These are phyloP conservation scores for Hydnomerulius pinastri DNA, from an alignment of 768 basidiomycete species.

Conservation along the genomic window DNA sequence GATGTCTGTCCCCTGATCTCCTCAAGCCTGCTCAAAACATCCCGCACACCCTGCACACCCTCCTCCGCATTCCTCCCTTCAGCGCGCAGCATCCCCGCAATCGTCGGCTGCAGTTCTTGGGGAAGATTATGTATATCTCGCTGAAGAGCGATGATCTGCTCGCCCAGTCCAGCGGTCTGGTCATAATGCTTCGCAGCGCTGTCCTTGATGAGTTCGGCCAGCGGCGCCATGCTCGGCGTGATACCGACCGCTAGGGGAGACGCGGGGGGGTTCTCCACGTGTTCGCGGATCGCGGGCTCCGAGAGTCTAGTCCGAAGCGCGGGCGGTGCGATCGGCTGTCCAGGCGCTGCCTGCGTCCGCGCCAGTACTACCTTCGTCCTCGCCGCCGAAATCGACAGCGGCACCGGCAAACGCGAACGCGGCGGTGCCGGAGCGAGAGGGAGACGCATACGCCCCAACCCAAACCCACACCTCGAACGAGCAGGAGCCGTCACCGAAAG, in stretches of 20 bases:
- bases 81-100: slow-evolving; percentile 3
- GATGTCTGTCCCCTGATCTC: slow-evolving; percentile 17
- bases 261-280: slow-evolving; percentile 15
- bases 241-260: slow-evolving; percentile 9
- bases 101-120: slow-evolving; percentile 21
- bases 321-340: neutral
- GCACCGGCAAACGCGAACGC: slow-evolving; percentile 3
- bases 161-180: slow-evolving; percentile 33
- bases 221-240: slow-evolving; percentile 23
- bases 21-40: slow-evolving; percentile 15
- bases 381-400: slow-evolving; percentile 13
- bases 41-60: slow-evolving; percentile 6
- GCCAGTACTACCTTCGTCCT: neutral
- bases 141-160: slow-evolving; percentile 36
- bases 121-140: slow-evolving; percentile 32
- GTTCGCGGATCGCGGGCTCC: slow-evolving; percentile 21
- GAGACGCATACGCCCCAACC: slow-evolving; percentile 1
- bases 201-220: slow-evolving; percentile 37
- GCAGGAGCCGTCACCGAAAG: slow-evolving; percentile 13
- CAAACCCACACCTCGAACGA: slow-evolving; percentile 25
- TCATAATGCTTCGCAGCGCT: slow-evolving; percentile 37
- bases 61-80: neutral
- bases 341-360: no score
- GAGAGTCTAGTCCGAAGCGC: slow-evolving; percentile 19
- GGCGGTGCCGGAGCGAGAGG: no score